Evolutionary conservation across 2,329 filamentous ascomycete genomes (phyloP).

Genomic region (Aspergillus sp.): DNA sequence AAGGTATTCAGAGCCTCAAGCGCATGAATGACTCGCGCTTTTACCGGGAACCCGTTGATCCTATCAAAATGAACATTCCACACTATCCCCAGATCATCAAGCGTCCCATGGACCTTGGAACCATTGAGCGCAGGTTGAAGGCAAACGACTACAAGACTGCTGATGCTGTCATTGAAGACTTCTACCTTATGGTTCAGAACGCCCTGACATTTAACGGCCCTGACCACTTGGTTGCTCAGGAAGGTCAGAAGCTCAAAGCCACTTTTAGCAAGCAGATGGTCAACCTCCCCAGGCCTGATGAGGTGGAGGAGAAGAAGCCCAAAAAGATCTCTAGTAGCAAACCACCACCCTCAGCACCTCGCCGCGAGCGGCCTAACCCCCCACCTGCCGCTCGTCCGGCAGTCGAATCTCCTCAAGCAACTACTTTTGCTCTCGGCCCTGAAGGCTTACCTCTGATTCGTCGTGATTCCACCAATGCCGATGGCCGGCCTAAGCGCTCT

Average conservation of each 20-base stretch:
- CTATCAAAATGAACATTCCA: slow-evolving; percentile 69
- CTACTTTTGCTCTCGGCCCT: slow-evolving; percentile 70
- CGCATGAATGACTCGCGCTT: slow-evolving; percentile 75
- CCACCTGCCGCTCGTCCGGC: slow-evolving; percentile 32
- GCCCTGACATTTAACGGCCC: slow-evolving; percentile 76
- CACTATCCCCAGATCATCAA: slow-evolving; percentile 68
- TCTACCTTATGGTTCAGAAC: slow-evolving; percentile 75
- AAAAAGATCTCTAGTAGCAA: slow-evolving; percentile 31
- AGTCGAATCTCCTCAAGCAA: slow-evolving; percentile 34
- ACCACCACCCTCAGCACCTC: slow-evolving; percentile 34
- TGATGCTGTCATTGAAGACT: slow-evolving; percentile 68
- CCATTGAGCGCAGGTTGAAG: slow-evolving; percentile 77
- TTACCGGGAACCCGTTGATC: slow-evolving; percentile 75
- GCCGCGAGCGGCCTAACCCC: slow-evolving; percentile 35
- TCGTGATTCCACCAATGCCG: slow-evolving; percentile 73
- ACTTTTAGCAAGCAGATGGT: slow-evolving; percentile 59
- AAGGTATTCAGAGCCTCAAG: slow-evolving; percentile 54
- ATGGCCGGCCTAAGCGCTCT: slow-evolving; percentile 83
- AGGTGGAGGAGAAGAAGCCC: slow-evolving; percentile 59
- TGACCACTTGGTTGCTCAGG: slow-evolving; percentile 66
- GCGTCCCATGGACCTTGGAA: slow-evolving; percentile 76
- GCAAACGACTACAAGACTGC: slow-evolving; percentile 63
- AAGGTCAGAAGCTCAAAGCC: slow-evolving; percentile 58
- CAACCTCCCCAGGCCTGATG: slow-evolving; percentile 53
- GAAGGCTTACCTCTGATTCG: slow-evolving; percentile 78